Percentiles rank a stretch among this genome's conserved stretches.
phyloP scores from a whole-genome alignment of 2,329 filamentous ascomycete genomes.

The Xylaria sp. region DNA sequence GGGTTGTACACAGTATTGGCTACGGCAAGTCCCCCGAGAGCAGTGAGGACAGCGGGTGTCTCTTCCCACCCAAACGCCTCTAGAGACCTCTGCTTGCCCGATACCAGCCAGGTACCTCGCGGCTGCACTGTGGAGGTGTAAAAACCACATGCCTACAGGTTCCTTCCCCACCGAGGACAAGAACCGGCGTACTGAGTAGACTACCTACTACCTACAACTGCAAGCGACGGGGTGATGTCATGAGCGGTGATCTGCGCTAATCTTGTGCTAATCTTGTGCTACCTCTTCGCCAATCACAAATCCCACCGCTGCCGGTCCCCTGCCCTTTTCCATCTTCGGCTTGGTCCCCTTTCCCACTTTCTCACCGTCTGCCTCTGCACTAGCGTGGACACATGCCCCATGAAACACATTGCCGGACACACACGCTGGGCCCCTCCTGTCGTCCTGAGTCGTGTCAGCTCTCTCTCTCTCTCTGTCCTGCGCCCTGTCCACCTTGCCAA shows the following conservation, averaged over 20 bases:
- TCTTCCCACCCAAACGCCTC: too few relatives aligned
- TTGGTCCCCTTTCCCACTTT: constrained; percentile 14
- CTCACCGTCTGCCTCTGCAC: not conserved
- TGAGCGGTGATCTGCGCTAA: constrained; percentile 29
- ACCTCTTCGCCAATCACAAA: constrained; percentile 28
- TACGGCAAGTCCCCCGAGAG: too few relatives aligned
- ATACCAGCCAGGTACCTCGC: not conserved
- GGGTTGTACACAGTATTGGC: too few relatives aligned
- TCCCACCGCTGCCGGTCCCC: constrained; percentile 15
- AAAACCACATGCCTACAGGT: not conserved
- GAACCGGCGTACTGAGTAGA: too few relatives aligned
- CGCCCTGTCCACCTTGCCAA: constrained; percentile 1
- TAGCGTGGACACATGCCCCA: too few relatives aligned
- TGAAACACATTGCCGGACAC: constrained; percentile 16
- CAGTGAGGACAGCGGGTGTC: too few relatives aligned
- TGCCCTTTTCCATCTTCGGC: constrained; percentile 10
- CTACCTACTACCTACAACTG: constrained; percentile 16
- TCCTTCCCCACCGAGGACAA: constrained; percentile 6
- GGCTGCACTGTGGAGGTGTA: not conserved
- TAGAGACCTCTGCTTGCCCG: too few relatives aligned
- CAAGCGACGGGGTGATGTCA: constrained; percentile 28
- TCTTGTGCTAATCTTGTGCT: constrained; percentile 28
- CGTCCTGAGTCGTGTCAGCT: constrained; percentile 17
- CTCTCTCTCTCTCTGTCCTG: not conserved
- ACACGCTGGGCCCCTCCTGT: constrained; percentile 5